Evolutionary conservation across 202 grass and related monocot species (phyloP).

Genomic region (Panicum virgatum): DNA sequence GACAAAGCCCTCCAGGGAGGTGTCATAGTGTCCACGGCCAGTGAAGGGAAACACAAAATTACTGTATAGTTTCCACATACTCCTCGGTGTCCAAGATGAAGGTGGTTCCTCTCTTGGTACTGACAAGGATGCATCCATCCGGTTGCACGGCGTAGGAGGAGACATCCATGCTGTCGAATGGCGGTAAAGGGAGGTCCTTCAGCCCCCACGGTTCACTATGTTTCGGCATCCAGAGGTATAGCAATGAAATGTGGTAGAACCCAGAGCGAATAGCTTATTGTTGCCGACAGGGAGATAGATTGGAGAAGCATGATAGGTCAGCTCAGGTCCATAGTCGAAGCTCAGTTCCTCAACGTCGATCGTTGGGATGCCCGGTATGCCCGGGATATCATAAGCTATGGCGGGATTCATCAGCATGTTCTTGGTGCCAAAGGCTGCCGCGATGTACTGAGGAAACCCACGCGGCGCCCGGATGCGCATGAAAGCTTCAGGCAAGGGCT

Average conservation of each 20-base stretch:
- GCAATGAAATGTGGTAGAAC: neutral
- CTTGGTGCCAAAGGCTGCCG: neutral
- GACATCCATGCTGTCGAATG: too few relatives aligned
- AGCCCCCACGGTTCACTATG: too few relatives aligned
- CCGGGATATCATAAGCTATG: neutral
- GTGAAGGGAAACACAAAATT: neutral
- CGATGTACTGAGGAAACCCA: neutral
- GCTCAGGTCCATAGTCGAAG: rapidly evolving
- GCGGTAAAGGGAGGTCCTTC: too few relatives aligned
- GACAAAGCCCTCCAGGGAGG: neutral
- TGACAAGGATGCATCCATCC: too few relatives aligned
- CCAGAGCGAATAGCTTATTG: neutral
- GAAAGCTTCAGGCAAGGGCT: neutral
- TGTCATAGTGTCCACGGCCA: neutral
- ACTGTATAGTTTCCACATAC: neutral
- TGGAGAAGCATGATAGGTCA: rapidly evolving
- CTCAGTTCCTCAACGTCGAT: neutral
- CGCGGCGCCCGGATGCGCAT: neutral
- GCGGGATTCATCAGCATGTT: neutral
- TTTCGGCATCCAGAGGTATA: neutral
- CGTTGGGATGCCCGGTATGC: neutral
- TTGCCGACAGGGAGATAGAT: neutral
- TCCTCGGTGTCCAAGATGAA: neutral
- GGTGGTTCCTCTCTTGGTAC: neutral
- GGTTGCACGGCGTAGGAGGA: too few relatives aligned